A percentile compares a stretch with the other conserved stretches of the same genome.
These are phyloP conservation scores for Alternaria sp. DNA, from an alignment of 2,329 filamentous ascomycete species.

Conservation along the genomic window DNA sequence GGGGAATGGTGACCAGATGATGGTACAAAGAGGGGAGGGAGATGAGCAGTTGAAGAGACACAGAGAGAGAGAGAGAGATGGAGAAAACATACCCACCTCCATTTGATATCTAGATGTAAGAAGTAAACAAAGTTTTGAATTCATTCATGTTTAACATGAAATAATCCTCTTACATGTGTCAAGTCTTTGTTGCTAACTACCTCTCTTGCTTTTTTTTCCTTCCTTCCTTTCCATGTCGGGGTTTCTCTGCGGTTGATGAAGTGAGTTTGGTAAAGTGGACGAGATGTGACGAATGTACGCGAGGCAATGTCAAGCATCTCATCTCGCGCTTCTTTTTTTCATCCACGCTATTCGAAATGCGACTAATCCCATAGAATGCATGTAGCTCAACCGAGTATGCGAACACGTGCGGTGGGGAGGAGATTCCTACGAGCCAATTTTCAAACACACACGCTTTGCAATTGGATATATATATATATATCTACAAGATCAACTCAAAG, in stretches of 20 bases:
- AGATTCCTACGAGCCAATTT: neutral
- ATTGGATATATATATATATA: slow-evolving; percentile 15
- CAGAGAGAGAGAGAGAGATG: neutral
- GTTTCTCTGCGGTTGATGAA: too few species aligned
- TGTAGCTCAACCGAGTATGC: too few species aligned
- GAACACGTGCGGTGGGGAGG: too few species aligned
- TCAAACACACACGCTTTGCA: slow-evolving; percentile 8
- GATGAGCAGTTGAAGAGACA: neutral
- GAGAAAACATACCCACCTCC: neutral
- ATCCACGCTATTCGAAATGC: too few species aligned
- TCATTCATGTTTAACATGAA: neutral
- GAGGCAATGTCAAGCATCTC: too few species aligned
- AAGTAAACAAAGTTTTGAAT: neutral
- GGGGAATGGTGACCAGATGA: neutral
- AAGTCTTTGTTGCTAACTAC: too few species aligned
- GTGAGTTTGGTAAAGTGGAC: too few species aligned
- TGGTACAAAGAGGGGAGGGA: neutral
- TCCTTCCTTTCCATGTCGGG: too few species aligned
- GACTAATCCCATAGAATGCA: too few species aligned
- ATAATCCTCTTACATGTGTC: neutral
- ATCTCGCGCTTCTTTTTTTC: too few species aligned
- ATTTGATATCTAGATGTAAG: neutral
- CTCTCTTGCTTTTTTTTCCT: too few species aligned
- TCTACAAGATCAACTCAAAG: slow-evolving; percentile 17
- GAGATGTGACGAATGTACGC: too few species aligned